phyloP scores from a whole-genome alignment of 2,329 filamentous ascomycete species.

The Monosporascus sp. region DNA sequence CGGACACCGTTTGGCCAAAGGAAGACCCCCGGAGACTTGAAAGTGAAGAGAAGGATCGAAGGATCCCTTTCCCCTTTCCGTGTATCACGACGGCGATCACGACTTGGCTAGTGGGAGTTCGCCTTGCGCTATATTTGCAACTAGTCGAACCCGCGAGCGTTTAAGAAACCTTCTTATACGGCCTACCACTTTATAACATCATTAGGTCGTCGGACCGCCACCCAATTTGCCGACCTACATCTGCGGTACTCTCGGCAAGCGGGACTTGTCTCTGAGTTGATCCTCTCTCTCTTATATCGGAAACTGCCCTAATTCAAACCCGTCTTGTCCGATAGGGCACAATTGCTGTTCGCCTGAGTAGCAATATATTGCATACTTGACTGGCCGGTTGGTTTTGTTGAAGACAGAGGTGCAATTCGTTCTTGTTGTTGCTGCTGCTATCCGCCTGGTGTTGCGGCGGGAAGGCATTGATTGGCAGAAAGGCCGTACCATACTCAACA shows the following conservation, averaged over 20 bases:
- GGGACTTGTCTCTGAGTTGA: neutral
- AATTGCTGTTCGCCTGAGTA: neutral
- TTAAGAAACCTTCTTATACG: neutral
- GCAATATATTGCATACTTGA: constrained; percentile 3
- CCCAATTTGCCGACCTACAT: neutral
- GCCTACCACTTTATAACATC: neutral
- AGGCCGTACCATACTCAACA: constrained; percentile 3
- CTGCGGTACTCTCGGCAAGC: neutral
- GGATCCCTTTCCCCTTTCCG: neutral
- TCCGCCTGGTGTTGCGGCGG: constrained; percentile 8
- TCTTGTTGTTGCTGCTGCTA: constrained; percentile 10
- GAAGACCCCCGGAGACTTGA: neutral
- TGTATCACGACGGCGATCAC: neutral
- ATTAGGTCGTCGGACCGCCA: neutral
- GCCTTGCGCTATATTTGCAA: neutral
- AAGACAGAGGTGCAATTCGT: constrained; percentile 1
- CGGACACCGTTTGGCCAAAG: neutral
- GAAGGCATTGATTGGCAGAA: constrained; percentile 10
- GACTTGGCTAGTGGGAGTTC: neutral
- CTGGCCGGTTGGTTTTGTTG: constrained; percentile 8
- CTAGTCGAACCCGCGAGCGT: neutral
- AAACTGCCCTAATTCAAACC: neutral
- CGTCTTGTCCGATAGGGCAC: neutral
- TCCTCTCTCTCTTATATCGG: neutral
- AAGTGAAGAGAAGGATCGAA: neutral